These are phyloP conservation scores for Oehlia diaphana DNA, from an alignment of 192 early-diverging fungal genomes.

Conservation along the genomic window DNA sequence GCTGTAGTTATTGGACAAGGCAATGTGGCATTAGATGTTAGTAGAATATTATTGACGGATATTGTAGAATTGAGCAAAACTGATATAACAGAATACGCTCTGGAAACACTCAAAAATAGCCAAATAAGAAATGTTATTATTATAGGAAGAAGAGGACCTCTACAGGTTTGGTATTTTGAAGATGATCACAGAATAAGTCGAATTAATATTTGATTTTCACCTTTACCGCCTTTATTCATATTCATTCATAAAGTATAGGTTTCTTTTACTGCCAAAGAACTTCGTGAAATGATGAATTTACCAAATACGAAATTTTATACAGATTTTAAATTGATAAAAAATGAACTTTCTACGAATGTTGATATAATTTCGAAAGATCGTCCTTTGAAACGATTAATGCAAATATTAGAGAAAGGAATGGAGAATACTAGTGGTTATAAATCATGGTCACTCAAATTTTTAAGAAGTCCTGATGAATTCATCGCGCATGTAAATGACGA, in stretches of 20 bases:
- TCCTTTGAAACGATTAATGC: constrained; percentile 82
- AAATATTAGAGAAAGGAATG: constrained; percentile 67
- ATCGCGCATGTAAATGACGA: constrained; percentile 14
- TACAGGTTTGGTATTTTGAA: constrained; percentile 61
- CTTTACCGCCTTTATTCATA: neutral
- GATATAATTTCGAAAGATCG: constrained; percentile 49
- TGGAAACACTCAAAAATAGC: constrained; percentile 65
- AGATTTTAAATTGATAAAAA: constrained; percentile 58
- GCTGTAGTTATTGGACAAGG: constrained; percentile 89
- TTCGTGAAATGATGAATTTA: constrained; percentile 88
- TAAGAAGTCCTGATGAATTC: constrained; percentile 70
- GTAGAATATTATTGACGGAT: constrained; percentile 78
- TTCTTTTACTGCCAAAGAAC: constrained; percentile 93
- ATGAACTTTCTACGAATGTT: constrained; percentile 49
- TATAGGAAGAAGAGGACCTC: constrained; percentile 87
- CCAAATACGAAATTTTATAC: constrained; percentile 61
- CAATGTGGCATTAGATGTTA: constrained; percentile 93
- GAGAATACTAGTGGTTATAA: constrained; percentile 41
- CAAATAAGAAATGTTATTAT: constrained; percentile 80
- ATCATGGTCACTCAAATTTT: constrained; percentile 73
- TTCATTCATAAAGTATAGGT: constrained; percentile 42
- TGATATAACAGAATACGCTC: constrained; percentile 79
- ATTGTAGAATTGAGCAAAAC: constrained; percentile 75
- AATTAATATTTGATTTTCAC: neutral
- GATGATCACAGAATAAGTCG: neutral